Conservation (phyloP, 2,329 filamentous ascomycete species). For the Claviceps africana region DNA sequence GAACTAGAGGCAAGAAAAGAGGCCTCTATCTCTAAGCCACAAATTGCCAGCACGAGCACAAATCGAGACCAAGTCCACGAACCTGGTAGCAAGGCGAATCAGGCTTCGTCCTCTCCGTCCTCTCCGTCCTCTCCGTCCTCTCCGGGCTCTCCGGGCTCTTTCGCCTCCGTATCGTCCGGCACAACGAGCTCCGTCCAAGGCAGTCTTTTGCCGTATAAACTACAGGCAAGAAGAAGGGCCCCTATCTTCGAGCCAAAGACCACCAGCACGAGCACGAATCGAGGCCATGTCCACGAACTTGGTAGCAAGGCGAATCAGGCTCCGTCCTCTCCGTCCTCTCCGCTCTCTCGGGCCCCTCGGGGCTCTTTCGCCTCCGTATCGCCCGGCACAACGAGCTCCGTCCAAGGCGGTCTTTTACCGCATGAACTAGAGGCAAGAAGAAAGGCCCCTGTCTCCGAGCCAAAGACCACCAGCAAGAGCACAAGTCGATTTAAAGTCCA, state of each 20-base stretch:
- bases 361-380: slow-evolving; percentile 8
- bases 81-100: too few relatives aligned
- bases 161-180: slow-evolving; percentile 6
- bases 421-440: slow-evolving; percentile 22
- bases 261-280: background rate
- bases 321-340: background rate
- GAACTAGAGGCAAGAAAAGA: slow-evolving; percentile 18
- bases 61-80: background rate
- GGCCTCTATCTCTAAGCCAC: background rate
- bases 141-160: slow-evolving; percentile 6
- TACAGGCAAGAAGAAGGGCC: slow-evolving; percentile 13
- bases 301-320: background rate
- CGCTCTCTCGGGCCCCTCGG: slow-evolving; percentile 1
- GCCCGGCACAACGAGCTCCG: background rate
- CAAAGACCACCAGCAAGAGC: background rate
- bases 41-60: background rate
- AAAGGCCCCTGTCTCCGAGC: background rate
- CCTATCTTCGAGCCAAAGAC: background rate
- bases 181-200: slow-evolving; percentile 4
- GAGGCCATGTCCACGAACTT: background rate
- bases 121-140: background rate
- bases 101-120: slow-evolving; percentile 8
- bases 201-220: slow-evolving; percentile 24
- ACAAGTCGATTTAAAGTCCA: background rate
- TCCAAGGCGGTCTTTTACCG: slow-evolving; percentile 18